Conservation (phyloP, 169 alveolate genomes). For the Plasmodium inui region DNA sequence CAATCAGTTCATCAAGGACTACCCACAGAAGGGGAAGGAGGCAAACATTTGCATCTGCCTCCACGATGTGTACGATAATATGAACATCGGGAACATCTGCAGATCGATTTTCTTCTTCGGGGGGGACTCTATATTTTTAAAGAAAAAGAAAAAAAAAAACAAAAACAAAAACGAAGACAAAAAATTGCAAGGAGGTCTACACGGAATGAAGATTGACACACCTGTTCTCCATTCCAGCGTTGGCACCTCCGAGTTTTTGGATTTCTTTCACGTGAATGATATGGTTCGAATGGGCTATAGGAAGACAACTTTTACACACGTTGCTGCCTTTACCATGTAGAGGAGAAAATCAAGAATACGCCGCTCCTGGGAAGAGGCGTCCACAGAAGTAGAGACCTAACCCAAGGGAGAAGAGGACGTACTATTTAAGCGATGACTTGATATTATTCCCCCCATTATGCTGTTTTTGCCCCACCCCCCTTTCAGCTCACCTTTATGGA, state of each 20-base stretch:
- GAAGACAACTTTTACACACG: background rate
- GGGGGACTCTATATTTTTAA: conserved; percentile 48
- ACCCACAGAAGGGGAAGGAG: background rate
- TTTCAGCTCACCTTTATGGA: conserved; percentile 1
- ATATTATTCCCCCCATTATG: background rate
- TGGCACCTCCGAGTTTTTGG: conserved; percentile 46
- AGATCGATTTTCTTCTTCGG: conserved; percentile 60
- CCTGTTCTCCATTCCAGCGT: conserved; percentile 66
- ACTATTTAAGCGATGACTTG: background rate
- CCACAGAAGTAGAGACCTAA: background rate
- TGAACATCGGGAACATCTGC: conserved; percentile 62
- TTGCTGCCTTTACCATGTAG: background rate
- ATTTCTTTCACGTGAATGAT: conserved; percentile 40
- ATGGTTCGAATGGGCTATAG: conserved; percentile 1
- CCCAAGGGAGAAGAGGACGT: background rate
- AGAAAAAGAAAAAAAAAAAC: conserved; percentile 20
- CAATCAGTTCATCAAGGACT: conserved; percentile 9
- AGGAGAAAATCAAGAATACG: background rate
- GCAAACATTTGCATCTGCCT: conserved; percentile 22
- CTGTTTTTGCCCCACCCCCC: background rate
- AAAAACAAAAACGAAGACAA: too few relatives aligned
- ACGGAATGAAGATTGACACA: conserved; percentile 31
- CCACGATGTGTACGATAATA: conserved; percentile 63
- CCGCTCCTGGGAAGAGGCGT: background rate
- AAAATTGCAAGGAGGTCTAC: background rate